Evolutionary conservation across 345 rosid species (phyloP).

Genomic region (Salix viminalis): DNA sequence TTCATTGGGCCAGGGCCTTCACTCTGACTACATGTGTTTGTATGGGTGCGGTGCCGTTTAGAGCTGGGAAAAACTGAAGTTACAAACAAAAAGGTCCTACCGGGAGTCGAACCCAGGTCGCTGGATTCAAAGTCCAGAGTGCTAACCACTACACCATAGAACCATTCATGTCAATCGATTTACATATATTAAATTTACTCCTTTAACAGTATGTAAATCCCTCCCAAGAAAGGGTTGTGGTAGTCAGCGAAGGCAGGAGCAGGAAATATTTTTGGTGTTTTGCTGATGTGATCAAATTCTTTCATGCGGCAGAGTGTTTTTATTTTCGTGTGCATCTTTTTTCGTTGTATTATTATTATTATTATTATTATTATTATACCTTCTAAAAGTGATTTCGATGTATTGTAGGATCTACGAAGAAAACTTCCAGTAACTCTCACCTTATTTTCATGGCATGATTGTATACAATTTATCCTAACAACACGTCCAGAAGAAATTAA

Average conservation of each 20-base stretch:
- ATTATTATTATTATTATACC: no score
- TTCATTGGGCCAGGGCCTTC: neutral
- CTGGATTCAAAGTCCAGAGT: slow-evolving; percentile 99
- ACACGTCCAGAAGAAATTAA: slow-evolving; percentile 89
- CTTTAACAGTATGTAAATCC: no score
- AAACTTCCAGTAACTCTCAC: slow-evolving; percentile 96
- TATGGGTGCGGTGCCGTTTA: neutral
- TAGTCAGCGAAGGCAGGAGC: no score
- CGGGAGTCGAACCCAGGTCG: slow-evolving; percentile 99
- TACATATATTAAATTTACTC: accelerated
- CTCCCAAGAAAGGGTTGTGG: no score
- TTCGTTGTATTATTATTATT: no score
- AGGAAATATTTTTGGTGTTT: no score
- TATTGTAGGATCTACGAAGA: slow-evolving; percentile 82
- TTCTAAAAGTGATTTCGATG: neutral
- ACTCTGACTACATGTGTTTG: neutral
- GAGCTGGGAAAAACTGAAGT: no score
- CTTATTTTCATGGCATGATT: slow-evolving; percentile 90
- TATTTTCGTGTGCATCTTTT: no score
- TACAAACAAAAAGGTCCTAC: slow-evolving; percentile 49
- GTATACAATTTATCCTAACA: slow-evolving; percentile 84
- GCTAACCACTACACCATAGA: slow-evolving; percentile 99
- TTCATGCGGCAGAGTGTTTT: no score
- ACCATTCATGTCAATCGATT: slow-evolving; percentile 20
- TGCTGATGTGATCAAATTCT: no score